Evolutionary conservation across 2,329 filamentous ascomycete genomes (phyloP).

Genomic region (Torrubiellomyces zombiae): DNA sequence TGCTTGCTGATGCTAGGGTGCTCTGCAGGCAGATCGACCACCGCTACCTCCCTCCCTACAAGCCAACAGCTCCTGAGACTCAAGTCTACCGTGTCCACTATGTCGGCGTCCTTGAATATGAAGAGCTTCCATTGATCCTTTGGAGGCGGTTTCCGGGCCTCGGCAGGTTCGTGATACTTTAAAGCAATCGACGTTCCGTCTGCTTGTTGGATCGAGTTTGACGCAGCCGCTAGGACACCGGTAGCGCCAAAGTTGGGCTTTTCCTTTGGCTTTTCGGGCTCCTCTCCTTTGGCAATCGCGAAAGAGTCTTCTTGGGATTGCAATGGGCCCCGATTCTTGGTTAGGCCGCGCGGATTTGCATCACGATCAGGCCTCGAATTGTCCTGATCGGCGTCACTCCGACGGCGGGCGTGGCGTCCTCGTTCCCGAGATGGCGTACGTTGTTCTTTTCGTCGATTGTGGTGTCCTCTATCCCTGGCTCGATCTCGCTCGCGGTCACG

Average conservation of each 20-base stretch:
- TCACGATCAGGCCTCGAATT: too few species aligned
- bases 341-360: conserved; percentile 7
- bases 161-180: conserved; percentile 91
- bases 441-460: conserved; percentile 5
- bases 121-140: conserved; percentile 78
- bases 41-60: conserved; percentile 60
- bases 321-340: conserved; percentile 29
- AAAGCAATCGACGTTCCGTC: conserved; percentile 62
- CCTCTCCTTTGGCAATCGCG: conserved; percentile 31
- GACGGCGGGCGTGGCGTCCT: conserved; percentile 7
- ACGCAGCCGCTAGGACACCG: conserved; percentile 71
- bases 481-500: conserved; percentile 11
- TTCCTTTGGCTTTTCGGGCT: conserved; percentile 50
- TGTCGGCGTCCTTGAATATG: conserved; percentile 70
- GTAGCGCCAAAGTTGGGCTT: conserved; percentile 75
- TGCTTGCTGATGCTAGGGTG: conserved; percentile 92
- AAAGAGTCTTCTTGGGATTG: conserved; percentile 45
- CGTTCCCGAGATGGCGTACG: conserved; percentile 1
- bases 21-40: conserved; percentile 72
- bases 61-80: conserved; percentile 74
- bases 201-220: conserved; percentile 58
- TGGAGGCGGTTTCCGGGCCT: conserved; percentile 72
- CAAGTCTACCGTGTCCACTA: conserved; percentile 70
- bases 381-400: conserved; percentile 9
- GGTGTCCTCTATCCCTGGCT: conserved; percentile 5